Conservation (phyloP, 2,329 filamentous ascomycete genomes). For the Xylariaceae sp. region DNA sequence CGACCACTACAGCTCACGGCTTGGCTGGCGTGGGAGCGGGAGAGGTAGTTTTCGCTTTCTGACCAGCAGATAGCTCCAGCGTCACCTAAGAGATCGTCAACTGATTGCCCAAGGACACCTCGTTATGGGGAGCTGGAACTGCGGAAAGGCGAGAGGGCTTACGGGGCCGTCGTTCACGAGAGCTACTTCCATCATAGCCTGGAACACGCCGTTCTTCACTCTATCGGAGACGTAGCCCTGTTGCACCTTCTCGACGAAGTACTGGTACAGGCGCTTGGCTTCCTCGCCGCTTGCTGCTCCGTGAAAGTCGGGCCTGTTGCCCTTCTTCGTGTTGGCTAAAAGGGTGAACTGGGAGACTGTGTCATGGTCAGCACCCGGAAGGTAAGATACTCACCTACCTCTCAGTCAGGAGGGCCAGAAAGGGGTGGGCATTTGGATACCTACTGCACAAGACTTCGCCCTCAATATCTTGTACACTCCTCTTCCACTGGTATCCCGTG, state of each 20-base stretch:
- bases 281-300: constrained; percentile 72
- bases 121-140: background rate
- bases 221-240: constrained; percentile 62
- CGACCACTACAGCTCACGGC: too few species aligned
- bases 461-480: constrained; percentile 75
- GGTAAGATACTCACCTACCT: too few species aligned
- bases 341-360: constrained; percentile 97
- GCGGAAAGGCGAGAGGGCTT: constrained; percentile 13
- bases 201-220: constrained; percentile 94
- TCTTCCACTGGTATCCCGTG: constrained; percentile 65
- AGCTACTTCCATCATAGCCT: constrained; percentile 97
- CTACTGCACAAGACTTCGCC: constrained; percentile 93
- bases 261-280: constrained; percentile 73
- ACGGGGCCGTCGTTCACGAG: constrained; percentile 79
- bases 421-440: too few species aligned
- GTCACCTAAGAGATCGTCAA: constrained; percentile 28
- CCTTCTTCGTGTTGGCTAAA: constrained; percentile 87
- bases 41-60: constrained; percentile 8
- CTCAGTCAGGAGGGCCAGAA: too few species aligned
- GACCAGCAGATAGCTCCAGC: constrained; percentile 26
- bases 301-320: constrained; percentile 91
- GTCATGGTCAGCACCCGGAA: too few species aligned
- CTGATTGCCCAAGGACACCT: background rate
- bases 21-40: constrained; percentile 6
- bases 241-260: constrained; percentile 72